Percentiles rank a stretch among this genome's conserved stretches.
Evolutionary conservation across 331 rosid genomes (phyloP).

Genomic region (Malus hybrid): DNA sequence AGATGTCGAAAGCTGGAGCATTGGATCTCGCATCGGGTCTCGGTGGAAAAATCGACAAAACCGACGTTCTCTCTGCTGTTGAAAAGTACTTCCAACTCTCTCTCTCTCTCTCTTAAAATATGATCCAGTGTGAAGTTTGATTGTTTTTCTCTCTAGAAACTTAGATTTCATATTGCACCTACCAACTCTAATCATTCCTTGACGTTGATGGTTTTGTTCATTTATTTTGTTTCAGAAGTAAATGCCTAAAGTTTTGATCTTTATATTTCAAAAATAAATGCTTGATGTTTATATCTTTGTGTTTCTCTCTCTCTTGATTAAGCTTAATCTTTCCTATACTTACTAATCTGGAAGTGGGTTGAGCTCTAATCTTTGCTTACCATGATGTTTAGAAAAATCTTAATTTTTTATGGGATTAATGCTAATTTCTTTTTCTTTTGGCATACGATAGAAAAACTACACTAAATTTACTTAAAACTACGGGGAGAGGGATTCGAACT

Average conservation of each 20-base stretch:
- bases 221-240: not conserved
- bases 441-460: too few relatives aligned
- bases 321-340: not conserved
- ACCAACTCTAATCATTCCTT: not conserved
- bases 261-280: not conserved
- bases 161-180: not conserved
- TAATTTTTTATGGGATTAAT: too few relatives aligned
- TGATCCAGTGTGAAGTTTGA: not conserved
- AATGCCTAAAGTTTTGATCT: not conserved
- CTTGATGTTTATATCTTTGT: not conserved
- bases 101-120: constrained; percentile 1
- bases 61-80: constrained; percentile 57
- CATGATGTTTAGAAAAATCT: not conserved
- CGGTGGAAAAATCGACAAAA: constrained; percentile 69
- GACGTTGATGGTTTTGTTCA: not conserved
- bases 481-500: too few relatives aligned
- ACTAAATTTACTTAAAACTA: too few relatives aligned
- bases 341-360: not conserved
- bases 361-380: not conserved
- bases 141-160: not conserved
- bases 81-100: constrained; percentile 27
- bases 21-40: constrained; percentile 77
- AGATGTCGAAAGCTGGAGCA: constrained; percentile 39
- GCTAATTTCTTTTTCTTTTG: too few relatives aligned
- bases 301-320: not conserved